Evolutionary conservation across 139 green algal species (phyloP).

Genomic region (Astrephomene gubernaculifera): DNA sequence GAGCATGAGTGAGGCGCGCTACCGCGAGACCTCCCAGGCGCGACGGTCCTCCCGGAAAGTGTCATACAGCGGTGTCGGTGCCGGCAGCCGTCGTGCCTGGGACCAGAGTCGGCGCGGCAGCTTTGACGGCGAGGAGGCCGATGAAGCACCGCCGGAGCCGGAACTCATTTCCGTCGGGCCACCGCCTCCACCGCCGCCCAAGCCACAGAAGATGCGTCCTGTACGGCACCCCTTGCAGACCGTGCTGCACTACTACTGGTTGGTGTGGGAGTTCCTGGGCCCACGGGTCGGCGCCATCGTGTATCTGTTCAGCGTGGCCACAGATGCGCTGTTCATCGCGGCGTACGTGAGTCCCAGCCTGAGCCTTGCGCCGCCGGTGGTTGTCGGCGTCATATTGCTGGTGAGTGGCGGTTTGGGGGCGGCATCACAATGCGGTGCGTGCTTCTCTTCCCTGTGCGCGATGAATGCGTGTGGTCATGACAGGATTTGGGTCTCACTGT

Average conservation of each 20-base stretch:
- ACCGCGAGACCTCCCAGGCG: too few relatives aligned
- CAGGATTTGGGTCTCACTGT: too few relatives aligned
- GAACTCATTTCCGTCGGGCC: conserved; percentile 34
- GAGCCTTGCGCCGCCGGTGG: not conserved
- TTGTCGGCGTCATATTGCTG: conserved; percentile 31
- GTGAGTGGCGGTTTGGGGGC: too few relatives aligned
- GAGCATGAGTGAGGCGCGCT: too few relatives aligned
- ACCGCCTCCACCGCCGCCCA: conserved; percentile 23
- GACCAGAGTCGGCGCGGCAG: conserved; percentile 32
- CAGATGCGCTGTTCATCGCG: conserved; percentile 23
- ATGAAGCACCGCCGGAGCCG: conserved; percentile 23
- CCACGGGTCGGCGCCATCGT: conserved; percentile 2
- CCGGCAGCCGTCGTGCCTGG: conserved; percentile 17
- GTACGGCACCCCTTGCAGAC: not conserved
- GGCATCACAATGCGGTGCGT: too few relatives aligned
- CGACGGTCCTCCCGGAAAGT: too few relatives aligned
- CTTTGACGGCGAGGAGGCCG: not conserved
- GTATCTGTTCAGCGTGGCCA: conserved; percentile 24
- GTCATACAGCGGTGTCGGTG: not conserved
- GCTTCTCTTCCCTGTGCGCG: too few relatives aligned
- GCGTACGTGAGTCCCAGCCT: conserved; percentile 13
- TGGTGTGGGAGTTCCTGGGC: conserved; percentile 9
- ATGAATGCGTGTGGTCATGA: too few relatives aligned
- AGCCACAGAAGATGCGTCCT: not conserved
- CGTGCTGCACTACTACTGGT: not conserved